These are phyloP conservation scores for Sarocladiaceae sp. DNA, from an alignment of 2,329 filamentous ascomycete species.

Conservation along the genomic window DNA sequence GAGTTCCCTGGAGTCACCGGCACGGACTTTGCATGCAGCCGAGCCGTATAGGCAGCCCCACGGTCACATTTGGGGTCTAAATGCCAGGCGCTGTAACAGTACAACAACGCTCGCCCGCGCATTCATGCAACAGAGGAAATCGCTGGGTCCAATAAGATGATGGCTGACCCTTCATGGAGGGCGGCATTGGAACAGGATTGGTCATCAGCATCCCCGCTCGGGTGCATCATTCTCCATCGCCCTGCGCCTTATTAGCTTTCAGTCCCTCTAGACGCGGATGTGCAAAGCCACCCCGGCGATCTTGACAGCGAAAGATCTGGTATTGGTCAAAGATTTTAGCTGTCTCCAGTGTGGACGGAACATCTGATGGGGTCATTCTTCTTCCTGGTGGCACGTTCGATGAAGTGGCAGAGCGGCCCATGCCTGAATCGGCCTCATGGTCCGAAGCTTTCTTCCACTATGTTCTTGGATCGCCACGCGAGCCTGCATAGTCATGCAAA, in stretches of 20 bases:
- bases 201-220: neutral
- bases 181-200: neutral
- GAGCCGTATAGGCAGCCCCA: neutral
- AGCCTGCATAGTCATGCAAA: neutral
- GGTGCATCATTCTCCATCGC: neutral
- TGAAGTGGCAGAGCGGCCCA: neutral
- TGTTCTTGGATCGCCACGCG: neutral
- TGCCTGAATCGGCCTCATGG: conserved; percentile 2
- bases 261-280: conserved; percentile 1
- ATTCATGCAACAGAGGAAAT: conserved; percentile 3
- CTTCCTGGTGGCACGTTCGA: neutral
- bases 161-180: neutral
- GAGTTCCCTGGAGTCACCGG: no score
- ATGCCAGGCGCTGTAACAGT: neutral
- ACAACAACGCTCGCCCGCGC: neutral
- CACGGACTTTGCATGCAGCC: neutral
- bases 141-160: conserved; percentile 3
- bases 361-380: neutral
- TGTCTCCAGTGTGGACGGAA: conserved; percentile 1
- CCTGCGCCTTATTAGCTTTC: neutral
- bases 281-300: conserved; percentile 9
- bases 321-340: neutral
- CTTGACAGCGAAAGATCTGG: conserved; percentile 1
- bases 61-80: conserved; percentile 4
- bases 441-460: neutral